Base-by-base conservation (phyloP, 2,329 filamentous ascomycete species). In the Verticillium dahliae region DNA sequence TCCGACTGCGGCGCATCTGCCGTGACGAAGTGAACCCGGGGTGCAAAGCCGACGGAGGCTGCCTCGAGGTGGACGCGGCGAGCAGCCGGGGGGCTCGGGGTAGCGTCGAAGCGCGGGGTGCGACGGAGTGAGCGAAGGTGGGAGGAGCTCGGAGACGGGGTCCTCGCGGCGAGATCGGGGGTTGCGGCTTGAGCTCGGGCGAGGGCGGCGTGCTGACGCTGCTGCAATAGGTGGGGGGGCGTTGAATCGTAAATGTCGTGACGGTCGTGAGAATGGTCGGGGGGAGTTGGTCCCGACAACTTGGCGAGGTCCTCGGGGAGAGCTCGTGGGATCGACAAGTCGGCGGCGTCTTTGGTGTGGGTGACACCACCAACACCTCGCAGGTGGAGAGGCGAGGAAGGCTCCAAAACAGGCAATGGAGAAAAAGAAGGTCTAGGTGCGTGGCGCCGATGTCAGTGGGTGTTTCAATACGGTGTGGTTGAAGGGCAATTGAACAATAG, bases 231-330 rank as follows among this genome's bases (percentile, higher is more conserved):
- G 67, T 69, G 66, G 64, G 74, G 65, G 62, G 71, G 71, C 70
- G 75, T 75, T 69, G 75, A 73, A 70, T 80, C 80, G 80, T 83
- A 72, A 74, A 69, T 75, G 71, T 83, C 81, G 83, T 83, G 75
- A 80, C 77, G 77, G 81, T 84, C 81, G 78, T 82, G 71, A 81
- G 72, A 72, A 67, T 71, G 69, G 56, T 71, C 69, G 58, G 72
- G 69, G 65, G 74, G 69, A 61, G 69, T 75, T 73, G 71, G 73
- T 71, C 72, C 75, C 68, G 78, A 77, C 79, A 80, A 77, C 72
- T 76, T 78, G 75, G 77, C 78, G 74, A 74, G 72, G 67, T 67
- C 67, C 69, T 71, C 70, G 67, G 67, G 70, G 67, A 67, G 66
- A 63, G 69, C 71, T 69, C 70, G 69, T 69, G 69, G 73, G 66